These are phyloP conservation scores for Neospora caninum DNA, from an alignment of 169 alveolate species.

Conservation along the genomic window DNA sequence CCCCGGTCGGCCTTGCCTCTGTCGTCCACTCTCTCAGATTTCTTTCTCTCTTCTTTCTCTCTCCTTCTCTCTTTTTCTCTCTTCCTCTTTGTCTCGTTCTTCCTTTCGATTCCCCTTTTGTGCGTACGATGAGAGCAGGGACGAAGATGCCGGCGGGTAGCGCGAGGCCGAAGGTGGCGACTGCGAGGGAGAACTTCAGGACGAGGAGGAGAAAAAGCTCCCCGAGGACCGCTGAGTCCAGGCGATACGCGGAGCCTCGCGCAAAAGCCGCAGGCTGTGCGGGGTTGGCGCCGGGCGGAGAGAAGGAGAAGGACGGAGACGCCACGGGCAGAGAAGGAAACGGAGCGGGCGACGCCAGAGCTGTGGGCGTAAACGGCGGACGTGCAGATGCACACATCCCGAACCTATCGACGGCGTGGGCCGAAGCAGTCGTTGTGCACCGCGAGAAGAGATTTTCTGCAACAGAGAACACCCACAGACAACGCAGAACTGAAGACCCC, in stretches of 20 bases:
- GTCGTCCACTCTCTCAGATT: not conserved
- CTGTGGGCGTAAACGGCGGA: not conserved
- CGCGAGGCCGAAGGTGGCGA: slow-evolving; percentile 65
- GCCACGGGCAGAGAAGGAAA: not conserved
- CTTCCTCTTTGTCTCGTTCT: not conserved
- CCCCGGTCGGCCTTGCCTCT: no score
- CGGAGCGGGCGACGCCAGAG: not conserved
- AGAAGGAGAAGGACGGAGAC: not conserved
- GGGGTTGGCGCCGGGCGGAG: not conserved
- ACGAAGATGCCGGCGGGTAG: slow-evolving; percentile 73
- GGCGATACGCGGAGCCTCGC: slow-evolving; percentile 57
- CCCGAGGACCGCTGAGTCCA: slow-evolving; percentile 36
- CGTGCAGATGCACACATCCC: slow-evolving; percentile 35
- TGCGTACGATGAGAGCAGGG: slow-evolving; percentile 64
- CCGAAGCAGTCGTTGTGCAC: slow-evolving; percentile 44
- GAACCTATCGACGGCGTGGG: slow-evolving; percentile 42
- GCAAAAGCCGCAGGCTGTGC: slow-evolving; percentile 25
- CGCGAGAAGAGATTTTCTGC: slow-evolving; percentile 63
- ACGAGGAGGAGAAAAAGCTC: slow-evolving; percentile 41
- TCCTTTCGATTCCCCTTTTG: no score
- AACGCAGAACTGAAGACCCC: not conserved
- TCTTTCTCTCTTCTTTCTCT: not conserved
- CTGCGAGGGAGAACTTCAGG: slow-evolving; percentile 49
- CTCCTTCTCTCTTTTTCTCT: not conserved
- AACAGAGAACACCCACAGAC: not conserved